Evolutionary conservation across 306 rosid species (phyloP), one percentile per base, ranked within the genome.

Genomic region (Nissolia schottii): DNA sequence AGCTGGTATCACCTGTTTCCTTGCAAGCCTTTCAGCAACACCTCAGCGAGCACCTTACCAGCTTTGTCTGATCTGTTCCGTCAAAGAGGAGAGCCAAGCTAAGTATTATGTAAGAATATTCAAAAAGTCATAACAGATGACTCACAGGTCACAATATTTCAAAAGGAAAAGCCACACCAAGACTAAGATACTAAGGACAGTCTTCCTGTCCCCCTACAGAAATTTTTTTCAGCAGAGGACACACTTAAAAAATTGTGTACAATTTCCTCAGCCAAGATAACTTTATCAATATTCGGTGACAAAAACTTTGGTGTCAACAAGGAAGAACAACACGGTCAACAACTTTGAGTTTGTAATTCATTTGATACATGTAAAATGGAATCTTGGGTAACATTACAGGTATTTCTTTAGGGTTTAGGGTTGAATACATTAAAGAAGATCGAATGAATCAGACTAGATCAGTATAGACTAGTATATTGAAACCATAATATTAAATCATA

Each of bases 31-130:
- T 67, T 67, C 77, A 82, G 61, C 61, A 84, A 64, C 49, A 86
- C 82, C 19, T 89, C 89, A 66, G 95, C 85, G 67, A 84, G 89
- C 81, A 84, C 74, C 74, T 80, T 84, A 66, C 95, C 95, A 59
- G 89, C 91, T 80, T 84, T 89, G 79, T 84, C 88, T 23, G 89
- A 84, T 79, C 95, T 86, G 88, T 57, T 45, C 74, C 59, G 68
- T 56, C 23, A 71, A 79, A 75, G 70, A 75, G n/a, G 31, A 46
- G 1, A 62, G 32, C 48, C 18, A 58, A 34, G 18, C 29, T 78
- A 60, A 67, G 49, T 59, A 63, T 62, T 8, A 74, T 13, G 56
- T 50, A 13, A 64, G 64, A 60, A 49, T 25, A 51, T 12, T 40
- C 18, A 65, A 27, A 34, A 64, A 38, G 59, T 37, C 32, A 27